A percentile compares a stretch with the other conserved stretches of the same genome.
Conservation (phyloP, 352 stramenopile genomes). For the Phytophthora sp. region DNA sequence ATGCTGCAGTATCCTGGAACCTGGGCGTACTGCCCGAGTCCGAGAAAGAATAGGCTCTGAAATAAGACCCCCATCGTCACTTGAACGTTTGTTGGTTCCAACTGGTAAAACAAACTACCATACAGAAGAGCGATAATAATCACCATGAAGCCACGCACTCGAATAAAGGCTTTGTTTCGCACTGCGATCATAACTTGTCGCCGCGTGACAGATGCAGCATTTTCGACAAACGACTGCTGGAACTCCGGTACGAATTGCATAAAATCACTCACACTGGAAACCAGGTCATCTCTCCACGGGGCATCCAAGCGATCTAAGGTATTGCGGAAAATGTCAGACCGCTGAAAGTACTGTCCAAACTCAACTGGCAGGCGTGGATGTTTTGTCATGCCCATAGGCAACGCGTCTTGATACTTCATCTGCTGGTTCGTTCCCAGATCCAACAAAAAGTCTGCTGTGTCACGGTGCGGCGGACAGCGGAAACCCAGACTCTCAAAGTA, state of each 20-base stretch:
- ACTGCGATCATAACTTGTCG: constrained; percentile 73
- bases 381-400: neutral
- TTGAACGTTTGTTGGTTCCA: constrained; percentile 49
- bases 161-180: constrained; percentile 53
- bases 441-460: constrained; percentile 52
- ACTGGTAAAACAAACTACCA: constrained; percentile 59
- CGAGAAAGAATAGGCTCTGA: constrained; percentile 82
- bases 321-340: constrained; percentile 47
- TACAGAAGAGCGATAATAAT: constrained; percentile 66
- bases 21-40: constrained; percentile 74
- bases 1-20: constrained; percentile 77
- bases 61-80: constrained; percentile 87
- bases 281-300: constrained; percentile 44
- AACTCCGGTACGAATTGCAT: constrained; percentile 30
- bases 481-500: constrained; percentile 59
- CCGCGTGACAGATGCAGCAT: constrained; percentile 30
- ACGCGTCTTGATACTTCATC: constrained; percentile 28
- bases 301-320: constrained; percentile 45
- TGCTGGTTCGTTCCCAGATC: constrained; percentile 55
- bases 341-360: constrained; percentile 48
- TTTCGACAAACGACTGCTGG: constrained; percentile 46
- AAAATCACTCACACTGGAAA: constrained; percentile 47
- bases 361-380: constrained; percentile 20
- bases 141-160: constrained; percentile 52
- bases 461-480: constrained; percentile 38